Evolutionary conservation across 768 basidiomycete genomes (phyloP), one percentile per base, ranked within the genome.

Genomic region (Rhizopogon roseolus): DNA sequence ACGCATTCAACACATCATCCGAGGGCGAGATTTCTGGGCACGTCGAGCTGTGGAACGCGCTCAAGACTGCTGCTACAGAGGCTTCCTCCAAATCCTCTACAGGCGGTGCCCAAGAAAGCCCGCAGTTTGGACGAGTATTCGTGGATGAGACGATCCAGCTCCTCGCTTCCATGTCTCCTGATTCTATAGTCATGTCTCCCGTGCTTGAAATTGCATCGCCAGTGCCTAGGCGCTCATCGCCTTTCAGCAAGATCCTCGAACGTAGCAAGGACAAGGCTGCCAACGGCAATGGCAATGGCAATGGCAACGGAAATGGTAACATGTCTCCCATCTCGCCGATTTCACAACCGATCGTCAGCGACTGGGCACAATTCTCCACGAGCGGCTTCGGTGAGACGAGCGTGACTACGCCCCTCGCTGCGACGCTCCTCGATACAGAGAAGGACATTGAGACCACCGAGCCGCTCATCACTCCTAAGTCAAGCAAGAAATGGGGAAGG

Each of bases 331-430:
- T 65, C 8, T 66, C 69, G 3, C 60, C 69, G 4, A 11, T 32
- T 14, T 54, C 69, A 17, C 66, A 71, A 4, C 53, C 68, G 19
- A 56, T 64, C 28, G 27, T 67, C 46, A 60, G 69, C 44, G 85
- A 88, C 59, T 91, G 89, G 89, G 64, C 75, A 5, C 79, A 84
- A 38, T 90, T 91, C 66, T 83, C 87, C 0, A 68, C 78, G 1
- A 71, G 79, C 1, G 89, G 89, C 3, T 91, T 86, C 65, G 76
- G 75, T 32, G 68, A 70, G 1, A 72, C 77, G 40, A 59, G 71
- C 0, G 10, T 49, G 1, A 50, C 62, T 5, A 69, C 59, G 16
- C 67, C 72, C 6, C 76, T 91, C 4, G 80, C 81, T 10, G 68
- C 76, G 1, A 82, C 84, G 0, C 73, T 88, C 9, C 67, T 82